Evolutionary conservation across 768 basidiomycete species (phyloP), one percentile per base, ranked within the genome.

Genomic region (Suillus spraguei): DNA sequence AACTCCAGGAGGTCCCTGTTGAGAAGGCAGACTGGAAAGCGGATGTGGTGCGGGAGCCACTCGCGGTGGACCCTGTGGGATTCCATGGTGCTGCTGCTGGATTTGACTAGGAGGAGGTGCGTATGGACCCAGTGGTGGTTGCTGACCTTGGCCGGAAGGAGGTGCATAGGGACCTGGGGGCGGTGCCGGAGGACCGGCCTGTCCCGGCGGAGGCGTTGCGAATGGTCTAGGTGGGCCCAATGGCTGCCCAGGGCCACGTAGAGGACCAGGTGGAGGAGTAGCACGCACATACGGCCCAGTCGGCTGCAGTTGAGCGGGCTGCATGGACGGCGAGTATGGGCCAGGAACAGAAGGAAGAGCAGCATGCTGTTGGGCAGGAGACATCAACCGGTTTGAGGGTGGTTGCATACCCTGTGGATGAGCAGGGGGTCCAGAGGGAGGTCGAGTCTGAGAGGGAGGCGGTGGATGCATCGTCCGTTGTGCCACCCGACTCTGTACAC

Each of bases 341-440:
- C 69, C 63, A 46, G 69, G 67, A 63, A 70, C 70, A 8, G 75
- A 74, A 2, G 76, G 77, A 5, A 79, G 78, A 28, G 78, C 75
- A 20, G 74, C 75, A 44, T 78, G 76, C 17, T 74, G 76, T 41
- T 81, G 81, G 14, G 80, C 76, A 1, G 84, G 84, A 38, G 84
- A 82, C 76, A 81, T 78, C 71, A 83, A 77, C 33, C 81, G 78
- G 16, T 77, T 71, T 7, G 84, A 76, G 35, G 81, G 81, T 10
- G 73, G 75, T n/a, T 71, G 73, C 63, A 72, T 63, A 35, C 64
- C 66, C 46, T 69, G 77, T 4, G 72, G 71, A 10, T 78, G 79
- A 22, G 64, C 68, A 32, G 75, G 74, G 50, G 76, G 78, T 38
- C 71, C 74, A 32, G 74, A 66, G 1, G 69, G 59, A 17, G 76